Conservation (phyloP, 495 filamentous ascomycete species). For the Penicilliopsis zonata region DNA sequence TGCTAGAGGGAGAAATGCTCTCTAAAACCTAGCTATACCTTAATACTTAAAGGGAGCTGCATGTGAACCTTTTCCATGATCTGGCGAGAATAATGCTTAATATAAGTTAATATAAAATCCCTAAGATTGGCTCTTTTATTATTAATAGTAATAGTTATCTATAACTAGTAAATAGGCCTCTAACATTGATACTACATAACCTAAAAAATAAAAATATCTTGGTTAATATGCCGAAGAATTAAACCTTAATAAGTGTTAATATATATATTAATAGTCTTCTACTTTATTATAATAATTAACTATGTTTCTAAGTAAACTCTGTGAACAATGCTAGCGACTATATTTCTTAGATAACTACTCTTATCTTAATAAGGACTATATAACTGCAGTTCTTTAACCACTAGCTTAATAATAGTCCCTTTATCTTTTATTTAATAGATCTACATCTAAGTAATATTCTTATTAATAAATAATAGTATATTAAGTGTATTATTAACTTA, state of each 20-base stretch:
- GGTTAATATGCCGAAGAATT: slow-evolving; percentile 14
- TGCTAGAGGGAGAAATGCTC: no score
- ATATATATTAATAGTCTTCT: slow-evolving; percentile 20
- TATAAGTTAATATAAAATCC: slow-evolving; percentile 10
- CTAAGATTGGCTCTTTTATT: slow-evolving; percentile 17
- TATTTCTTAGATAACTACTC: slow-evolving; percentile 12
- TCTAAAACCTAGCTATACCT: no score
- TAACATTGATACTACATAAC: slow-evolving; percentile 13
- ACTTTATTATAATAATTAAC: slow-evolving; percentile 14
- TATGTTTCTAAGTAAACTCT: slow-evolving; percentile 21
- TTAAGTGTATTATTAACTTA: slow-evolving; percentile 18
- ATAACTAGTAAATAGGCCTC: slow-evolving; percentile 14
- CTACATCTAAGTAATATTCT: slow-evolving; percentile 20
- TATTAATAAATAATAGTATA: slow-evolving; percentile 15
- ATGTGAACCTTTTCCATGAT: slow-evolving; percentile 15
- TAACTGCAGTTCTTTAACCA: slow-evolving; percentile 12
- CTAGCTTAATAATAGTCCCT: slow-evolving; percentile 11
- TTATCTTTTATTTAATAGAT: slow-evolving; percentile 15
- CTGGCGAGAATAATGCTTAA: slow-evolving; percentile 16
- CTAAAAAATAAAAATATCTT: slow-evolving; percentile 25
- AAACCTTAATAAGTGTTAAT: slow-evolving; percentile 17
- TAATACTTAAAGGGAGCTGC: no score
- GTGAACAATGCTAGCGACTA: slow-evolving; percentile 15
- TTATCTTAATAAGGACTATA: slow-evolving; percentile 16
- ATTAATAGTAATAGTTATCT: slow-evolving; percentile 12